Evolutionary conservation across 139 green algal species (phyloP).

Genomic region (Nannochloris sp.): DNA sequence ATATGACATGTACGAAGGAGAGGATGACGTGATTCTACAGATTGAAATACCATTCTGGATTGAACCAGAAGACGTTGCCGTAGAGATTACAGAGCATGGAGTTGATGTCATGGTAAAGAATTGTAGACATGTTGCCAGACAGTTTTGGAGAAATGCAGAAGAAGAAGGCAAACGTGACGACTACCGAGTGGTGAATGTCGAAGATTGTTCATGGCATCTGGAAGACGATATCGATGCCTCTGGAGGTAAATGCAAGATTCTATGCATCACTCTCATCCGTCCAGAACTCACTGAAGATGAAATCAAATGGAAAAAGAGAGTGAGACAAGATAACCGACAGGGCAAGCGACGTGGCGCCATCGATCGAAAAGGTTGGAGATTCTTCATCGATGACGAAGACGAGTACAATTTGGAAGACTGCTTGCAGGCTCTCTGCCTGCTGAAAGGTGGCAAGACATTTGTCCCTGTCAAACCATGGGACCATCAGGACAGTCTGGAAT

Average conservation of each 20-base stretch:
- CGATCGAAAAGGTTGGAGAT: constrained; percentile 36
- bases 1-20: constrained; percentile 38
- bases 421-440: constrained; percentile 47
- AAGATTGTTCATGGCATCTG: constrained; percentile 44
- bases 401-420: constrained; percentile 45
- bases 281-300: constrained; percentile 43
- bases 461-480: constrained; percentile 49
- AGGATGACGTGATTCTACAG: constrained; percentile 51
- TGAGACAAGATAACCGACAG: constrained; percentile 37
- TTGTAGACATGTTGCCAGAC: constrained; percentile 30
- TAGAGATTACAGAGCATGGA: constrained; percentile 22
- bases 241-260: constrained; percentile 25
- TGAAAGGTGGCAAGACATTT: constrained; percentile 32
- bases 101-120: constrained; percentile 38
- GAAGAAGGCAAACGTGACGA: constrained; percentile 18
- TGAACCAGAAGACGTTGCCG: constrained; percentile 42
- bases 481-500: constrained; percentile 1
- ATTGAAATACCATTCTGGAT: constrained; percentile 64
- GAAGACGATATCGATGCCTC: constrained; percentile 32
- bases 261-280: constrained; percentile 35
- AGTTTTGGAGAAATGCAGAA: constrained; percentile 46
- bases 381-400: constrained; percentile 71
- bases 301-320: constrained; percentile 55
- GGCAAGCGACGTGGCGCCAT: constrained; percentile 16
- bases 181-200: constrained; percentile 20